Conservation (phyloP, 805 yeast genomes). For the Metschnikowia anglica region DNA sequence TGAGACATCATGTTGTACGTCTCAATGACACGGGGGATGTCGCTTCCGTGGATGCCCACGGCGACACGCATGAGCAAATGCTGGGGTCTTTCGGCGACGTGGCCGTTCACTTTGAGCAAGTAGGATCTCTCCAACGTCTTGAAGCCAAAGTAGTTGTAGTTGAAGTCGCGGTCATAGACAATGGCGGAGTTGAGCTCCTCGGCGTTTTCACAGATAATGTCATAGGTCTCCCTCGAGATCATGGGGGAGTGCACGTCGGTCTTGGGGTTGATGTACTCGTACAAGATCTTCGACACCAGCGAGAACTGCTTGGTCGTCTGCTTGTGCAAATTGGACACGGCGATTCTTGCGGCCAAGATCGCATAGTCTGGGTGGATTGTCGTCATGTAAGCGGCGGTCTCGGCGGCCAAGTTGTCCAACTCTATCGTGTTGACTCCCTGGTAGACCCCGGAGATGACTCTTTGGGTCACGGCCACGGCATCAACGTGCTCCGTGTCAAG, state of each 20-base stretch:
- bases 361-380: slow-evolving; percentile 98
- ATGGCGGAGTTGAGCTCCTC: slow-evolving; percentile 47
- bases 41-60: slow-evolving; percentile 58
- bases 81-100: slow-evolving; percentile 62
- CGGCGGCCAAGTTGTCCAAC: slow-evolving; percentile 71
- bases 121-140: slow-evolving; percentile 62
- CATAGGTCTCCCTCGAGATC: slow-evolving; percentile 43
- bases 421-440: slow-evolving; percentile 96
- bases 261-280: slow-evolving; percentile 76
- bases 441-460: slow-evolving; percentile 93
- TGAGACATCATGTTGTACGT: slow-evolving; percentile 60
- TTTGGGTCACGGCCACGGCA: slow-evolving; percentile 92
- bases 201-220: slow-evolving; percentile 36
- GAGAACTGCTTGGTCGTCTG: slow-evolving; percentile 88
- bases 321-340: slow-evolving; percentile 90
- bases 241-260: slow-evolving; percentile 57
- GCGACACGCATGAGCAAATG: slow-evolving; percentile 63
- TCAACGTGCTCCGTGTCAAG: slow-evolving; percentile 89
- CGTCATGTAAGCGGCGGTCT: slow-evolving; percentile 96
- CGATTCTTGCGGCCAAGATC: slow-evolving; percentile 90
- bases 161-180: slow-evolving; percentile 50
- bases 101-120: slow-evolving; percentile 52
- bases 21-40: slow-evolving; percentile 52
- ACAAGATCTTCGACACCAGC: slow-evolving; percentile 70
- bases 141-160: slow-evolving; percentile 59